phyloP scores from a whole-genome alignment of 306 rosid genomes.

The Abrus pulchellus region DNA sequence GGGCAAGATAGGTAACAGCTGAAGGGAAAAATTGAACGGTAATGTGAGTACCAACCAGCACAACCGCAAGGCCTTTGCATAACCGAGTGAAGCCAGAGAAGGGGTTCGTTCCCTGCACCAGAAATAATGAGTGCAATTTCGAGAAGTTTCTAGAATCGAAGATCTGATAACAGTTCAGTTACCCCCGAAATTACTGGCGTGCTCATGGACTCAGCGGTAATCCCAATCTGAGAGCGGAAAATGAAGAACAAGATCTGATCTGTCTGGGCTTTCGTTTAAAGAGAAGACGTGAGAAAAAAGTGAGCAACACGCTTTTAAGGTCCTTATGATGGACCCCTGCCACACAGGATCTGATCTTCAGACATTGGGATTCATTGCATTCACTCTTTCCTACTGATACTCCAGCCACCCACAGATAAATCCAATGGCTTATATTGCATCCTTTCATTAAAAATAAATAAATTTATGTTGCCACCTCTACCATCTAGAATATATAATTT shows the following conservation, averaged over 20 bases:
- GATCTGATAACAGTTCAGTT: not conserved
- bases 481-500: too few relatives aligned
- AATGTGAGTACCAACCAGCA: constrained; percentile 75
- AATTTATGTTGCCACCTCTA: too few relatives aligned
- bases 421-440: too few relatives aligned
- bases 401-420: too few relatives aligned
- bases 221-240: not conserved
- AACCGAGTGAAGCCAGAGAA: constrained; percentile 77
- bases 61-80: constrained; percentile 87
- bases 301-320: not conserved
- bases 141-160: not conserved
- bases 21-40: constrained; percentile 72
- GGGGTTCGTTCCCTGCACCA: constrained; percentile 60
- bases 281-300: not conserved
- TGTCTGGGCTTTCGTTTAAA: not conserved
- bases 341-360: not conserved
- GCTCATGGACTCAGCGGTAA: constrained; percentile 36
- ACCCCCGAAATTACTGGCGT: constrained; percentile 33
- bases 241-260: not conserved
- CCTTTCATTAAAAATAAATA: too few relatives aligned
- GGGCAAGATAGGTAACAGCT: constrained; percentile 73
- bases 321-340: too few relatives aligned
- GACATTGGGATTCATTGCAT: not conserved
- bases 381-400: too few relatives aligned
- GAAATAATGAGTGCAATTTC: not conserved